phyloP scores from a whole-genome alignment of 1,139 yeast genomes.

The Sugiyamaella castrensis region DNA sequence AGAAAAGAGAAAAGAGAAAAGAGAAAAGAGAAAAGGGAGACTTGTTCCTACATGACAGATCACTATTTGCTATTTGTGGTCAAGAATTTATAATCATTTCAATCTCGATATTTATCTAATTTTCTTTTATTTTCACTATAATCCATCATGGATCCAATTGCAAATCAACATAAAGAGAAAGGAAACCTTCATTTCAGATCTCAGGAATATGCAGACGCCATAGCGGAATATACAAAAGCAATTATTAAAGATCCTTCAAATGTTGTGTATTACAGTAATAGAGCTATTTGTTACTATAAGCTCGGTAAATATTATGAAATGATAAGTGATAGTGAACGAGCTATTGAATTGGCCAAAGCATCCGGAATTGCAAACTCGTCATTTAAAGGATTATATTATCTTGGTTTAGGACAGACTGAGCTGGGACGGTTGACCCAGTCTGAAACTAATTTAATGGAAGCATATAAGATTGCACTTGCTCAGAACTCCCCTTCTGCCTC shows the following conservation, averaged over 20 bases:
- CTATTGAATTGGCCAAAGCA: slow-evolving; percentile 34
- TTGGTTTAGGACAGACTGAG: slow-evolving; percentile 33
- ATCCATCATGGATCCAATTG: slow-evolving; percentile 9
- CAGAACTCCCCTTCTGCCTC: slow-evolving; percentile 32
- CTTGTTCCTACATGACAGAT: no score
- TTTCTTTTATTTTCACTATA: no score
- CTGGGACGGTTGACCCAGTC: slow-evolving; percentile 35
- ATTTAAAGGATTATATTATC: slow-evolving; percentile 34
- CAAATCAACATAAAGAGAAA: slow-evolving; percentile 20
- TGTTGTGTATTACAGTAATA: slow-evolving; percentile 33
- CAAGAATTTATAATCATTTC: no score
- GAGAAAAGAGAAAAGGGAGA: no score
- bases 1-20: no score
- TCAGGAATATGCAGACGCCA: slow-evolving; percentile 38
- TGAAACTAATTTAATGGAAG: slow-evolving; percentile 33
- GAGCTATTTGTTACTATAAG: slow-evolving; percentile 32
- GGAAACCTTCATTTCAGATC: slow-evolving; percentile 38
- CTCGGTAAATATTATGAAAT: slow-evolving; percentile 28
- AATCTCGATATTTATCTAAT: no score
- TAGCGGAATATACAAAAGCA: slow-evolving; percentile 34
- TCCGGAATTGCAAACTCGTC: slow-evolving; percentile 5
- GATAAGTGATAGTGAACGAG: slow-evolving; percentile 36
- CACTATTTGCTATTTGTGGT: no score
- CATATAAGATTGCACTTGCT: slow-evolving; percentile 35
- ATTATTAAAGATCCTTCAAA: slow-evolving; percentile 32